Conservation (phyloP, 2,329 filamentous ascomycete genomes). For the Neofusicoccum ribis region DNA sequence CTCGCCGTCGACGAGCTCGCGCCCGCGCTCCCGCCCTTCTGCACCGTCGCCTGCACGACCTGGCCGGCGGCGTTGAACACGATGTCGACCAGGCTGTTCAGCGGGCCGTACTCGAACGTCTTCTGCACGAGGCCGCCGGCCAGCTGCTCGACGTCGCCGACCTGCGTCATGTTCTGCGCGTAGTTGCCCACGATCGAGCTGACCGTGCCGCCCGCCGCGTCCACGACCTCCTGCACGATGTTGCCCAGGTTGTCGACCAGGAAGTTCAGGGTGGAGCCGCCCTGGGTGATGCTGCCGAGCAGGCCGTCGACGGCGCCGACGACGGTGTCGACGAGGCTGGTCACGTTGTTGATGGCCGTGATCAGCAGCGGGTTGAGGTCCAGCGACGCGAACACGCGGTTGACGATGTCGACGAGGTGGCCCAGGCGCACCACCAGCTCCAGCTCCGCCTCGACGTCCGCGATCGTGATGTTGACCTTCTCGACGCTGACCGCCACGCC, state of each 20-base stretch:
- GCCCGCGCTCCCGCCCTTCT: conserved; percentile 31
- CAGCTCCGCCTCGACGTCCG: conserved; percentile 59
- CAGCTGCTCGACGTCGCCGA: conserved; percentile 38
- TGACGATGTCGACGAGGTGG: conserved; percentile 62
- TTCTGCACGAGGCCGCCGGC: conserved; percentile 49
- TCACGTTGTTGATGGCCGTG: conserved; percentile 56
- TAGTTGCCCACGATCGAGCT: conserved; percentile 60
- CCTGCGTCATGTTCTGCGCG: conserved; percentile 59
- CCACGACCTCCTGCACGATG: conserved; percentile 60
- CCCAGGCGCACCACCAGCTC: conserved; percentile 62
- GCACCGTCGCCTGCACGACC: conserved; percentile 53
- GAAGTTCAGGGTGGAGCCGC: conserved; percentile 56
- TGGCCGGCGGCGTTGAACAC: conserved; percentile 57
- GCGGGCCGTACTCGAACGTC: conserved; percentile 53
- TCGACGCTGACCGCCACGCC: conserved; percentile 49
- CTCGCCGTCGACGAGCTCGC: conserved; percentile 24
- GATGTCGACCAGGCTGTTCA: conserved; percentile 56
- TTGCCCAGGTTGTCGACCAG: conserved; percentile 63
- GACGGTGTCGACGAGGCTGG: conserved; percentile 49
- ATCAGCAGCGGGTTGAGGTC: conserved; percentile 64
- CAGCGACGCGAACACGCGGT: conserved; percentile 59
- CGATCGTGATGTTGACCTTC: conserved; percentile 62
- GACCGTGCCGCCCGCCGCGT: conserved; percentile 46
- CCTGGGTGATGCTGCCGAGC: conserved; percentile 59
- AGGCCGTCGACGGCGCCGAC: conserved; percentile 60